Conservation (phyloP, 208 protist genomes). For the Borovskyia barvae region DNA sequence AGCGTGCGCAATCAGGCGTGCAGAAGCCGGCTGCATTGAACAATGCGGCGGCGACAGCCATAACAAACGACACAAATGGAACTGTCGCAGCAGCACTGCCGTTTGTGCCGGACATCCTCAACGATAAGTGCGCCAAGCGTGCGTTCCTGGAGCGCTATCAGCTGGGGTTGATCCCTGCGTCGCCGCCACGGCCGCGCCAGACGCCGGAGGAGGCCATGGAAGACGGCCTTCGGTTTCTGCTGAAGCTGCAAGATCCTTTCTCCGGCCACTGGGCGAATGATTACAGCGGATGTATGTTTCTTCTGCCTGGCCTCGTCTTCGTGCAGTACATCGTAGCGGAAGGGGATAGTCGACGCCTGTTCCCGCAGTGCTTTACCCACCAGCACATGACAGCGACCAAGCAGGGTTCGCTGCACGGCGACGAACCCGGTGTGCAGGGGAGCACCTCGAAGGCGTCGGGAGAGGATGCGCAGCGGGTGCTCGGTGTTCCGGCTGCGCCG, state of each 20-base stretch:
- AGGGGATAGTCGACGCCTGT: slow-evolving; percentile 66
- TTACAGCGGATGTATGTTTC: slow-evolving; percentile 97
- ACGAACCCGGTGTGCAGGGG: not conserved
- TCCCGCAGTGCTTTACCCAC: slow-evolving; percentile 46
- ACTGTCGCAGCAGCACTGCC: slow-evolving; percentile 6
- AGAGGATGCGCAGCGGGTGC: slow-evolving; percentile 14
- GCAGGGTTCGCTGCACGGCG: not conserved
- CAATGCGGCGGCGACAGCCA: not conserved
- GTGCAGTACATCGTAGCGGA: slow-evolving; percentile 86
- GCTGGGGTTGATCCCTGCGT: slow-evolving; percentile 39
- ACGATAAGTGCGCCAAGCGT: slow-evolving; percentile 36
- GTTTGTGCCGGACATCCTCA: slow-evolving; percentile 30
- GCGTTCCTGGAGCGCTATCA: slow-evolving; percentile 71
- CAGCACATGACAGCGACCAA: slow-evolving; percentile 42
- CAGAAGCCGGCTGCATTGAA: not conserved
- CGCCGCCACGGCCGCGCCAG: slow-evolving; percentile 10
- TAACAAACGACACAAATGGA: not conserved
- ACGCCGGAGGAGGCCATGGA: slow-evolving; percentile 36
- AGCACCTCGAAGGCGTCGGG: not conserved
- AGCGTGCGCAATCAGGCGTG: not conserved
- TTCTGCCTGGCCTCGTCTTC: slow-evolving; percentile 92
- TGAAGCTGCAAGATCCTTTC: slow-evolving; percentile 83
- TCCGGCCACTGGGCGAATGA: slow-evolving; percentile 98
- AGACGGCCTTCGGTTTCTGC: slow-evolving; percentile 68
- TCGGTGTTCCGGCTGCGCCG: slow-evolving; percentile 7